Evolutionary conservation across 2,329 filamentous ascomycete genomes (phyloP), one percentile per base, ranked within the genome.

Genomic region (Daldinia eschscholtzii): DNA sequence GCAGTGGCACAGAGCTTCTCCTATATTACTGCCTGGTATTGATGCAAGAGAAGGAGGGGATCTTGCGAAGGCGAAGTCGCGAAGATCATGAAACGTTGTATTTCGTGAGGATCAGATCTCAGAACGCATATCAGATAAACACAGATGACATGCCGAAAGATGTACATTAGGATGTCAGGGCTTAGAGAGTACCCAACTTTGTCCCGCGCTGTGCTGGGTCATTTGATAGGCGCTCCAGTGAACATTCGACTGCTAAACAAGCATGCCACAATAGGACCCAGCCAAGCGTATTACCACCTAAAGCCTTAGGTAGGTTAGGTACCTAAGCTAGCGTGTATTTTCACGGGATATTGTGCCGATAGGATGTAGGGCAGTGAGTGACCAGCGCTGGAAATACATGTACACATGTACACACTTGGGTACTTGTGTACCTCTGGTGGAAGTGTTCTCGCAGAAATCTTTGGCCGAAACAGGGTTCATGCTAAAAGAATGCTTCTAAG

Each of bases 31-130:
- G 57, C 44, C 20, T 58, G 15, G 15, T 65, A 61, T 61, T 57
- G 30, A 58, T 61, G 28, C 30, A 42, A 42, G 44, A 61, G 26
- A n/a, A 26, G 39, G 37, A 62, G 52, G 48, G 53, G 60, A 68
- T 67, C 53, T 65, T 15, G 60, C 53, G 48, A 70, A 63, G 64
- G 70, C 68, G 61, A 72, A 63, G 68, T 61, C 13, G 56, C 20
- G 70, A 69, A 69, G 70, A 72, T 72, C 66, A 72, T 72, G 70
- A 68, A 72, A 72, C 70, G 70, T 72, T 72, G 70, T 72, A 72
- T 72, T 42, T 62, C 61, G 65, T 62, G 63, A 72, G 63, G 68
- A 68, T 68, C 64, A 53, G 60, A 67, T 65, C 61, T 66, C 59
- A 66, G 59, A 48, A 65, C 57, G 59, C 28, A 65, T 58, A 65